Evolutionary conservation across 257 asterid species (phyloP).

Genomic region (Nicotiana attenuata): DNA sequence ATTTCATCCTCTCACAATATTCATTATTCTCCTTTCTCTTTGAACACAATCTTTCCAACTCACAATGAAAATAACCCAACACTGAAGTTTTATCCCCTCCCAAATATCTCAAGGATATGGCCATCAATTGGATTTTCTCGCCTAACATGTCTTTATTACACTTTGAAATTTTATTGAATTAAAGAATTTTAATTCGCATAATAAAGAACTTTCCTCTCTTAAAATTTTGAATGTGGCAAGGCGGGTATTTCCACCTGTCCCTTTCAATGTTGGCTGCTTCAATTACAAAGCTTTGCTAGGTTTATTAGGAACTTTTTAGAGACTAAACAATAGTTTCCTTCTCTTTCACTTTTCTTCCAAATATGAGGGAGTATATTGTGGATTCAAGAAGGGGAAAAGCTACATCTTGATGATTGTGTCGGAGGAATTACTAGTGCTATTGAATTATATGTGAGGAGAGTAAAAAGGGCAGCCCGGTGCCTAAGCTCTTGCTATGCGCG

Average conservation of each 20-base stretch:
- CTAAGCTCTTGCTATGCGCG: too few relatives aligned
- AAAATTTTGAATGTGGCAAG: not conserved
- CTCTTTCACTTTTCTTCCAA: too few relatives aligned
- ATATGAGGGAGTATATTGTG: too few relatives aligned
- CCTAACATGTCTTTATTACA: not conserved
- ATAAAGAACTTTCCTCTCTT: not conserved
- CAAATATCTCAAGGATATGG: not conserved
- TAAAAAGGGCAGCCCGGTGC: too few relatives aligned
- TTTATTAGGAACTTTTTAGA: not conserved
- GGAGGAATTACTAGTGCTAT: too few relatives aligned
- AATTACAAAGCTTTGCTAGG: not conserved
- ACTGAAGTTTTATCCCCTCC: conserved; percentile 24
- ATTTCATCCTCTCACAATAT: not conserved
- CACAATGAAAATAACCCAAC: conserved; percentile 36
- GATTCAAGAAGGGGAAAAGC: too few relatives aligned
- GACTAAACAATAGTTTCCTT: not conserved
- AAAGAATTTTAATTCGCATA: not conserved
- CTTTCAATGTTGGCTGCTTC: not conserved
- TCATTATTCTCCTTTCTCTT: not conserved
- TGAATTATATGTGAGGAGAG: too few relatives aligned
- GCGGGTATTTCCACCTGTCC: not conserved
- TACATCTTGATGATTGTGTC: too few relatives aligned
- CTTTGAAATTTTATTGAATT: not conserved
- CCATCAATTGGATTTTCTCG: not conserved
- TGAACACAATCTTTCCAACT: conserved; percentile 17